Base-by-base conservation (phyloP, 2,329 filamentous ascomycete species). In the Bipolaris zeicola region DNA sequence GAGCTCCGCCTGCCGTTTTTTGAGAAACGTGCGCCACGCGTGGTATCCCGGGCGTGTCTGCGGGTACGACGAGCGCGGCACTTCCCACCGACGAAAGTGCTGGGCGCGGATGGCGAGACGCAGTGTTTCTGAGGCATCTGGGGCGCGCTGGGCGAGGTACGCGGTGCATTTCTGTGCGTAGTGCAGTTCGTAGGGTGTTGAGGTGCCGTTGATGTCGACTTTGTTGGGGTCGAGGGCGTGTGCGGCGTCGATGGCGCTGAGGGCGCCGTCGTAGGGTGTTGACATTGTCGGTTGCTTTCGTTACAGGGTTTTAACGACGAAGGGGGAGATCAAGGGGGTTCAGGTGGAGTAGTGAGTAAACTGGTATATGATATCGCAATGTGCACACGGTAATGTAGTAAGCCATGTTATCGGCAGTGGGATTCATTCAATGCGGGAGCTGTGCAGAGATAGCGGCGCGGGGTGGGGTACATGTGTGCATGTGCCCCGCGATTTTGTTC, bases 51-150 rank as follows among this genome's bases (percentile, higher is more conserved):
- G 72, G 63, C 88, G 87, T 1, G 88, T 93, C 80, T 86, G 86
- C 6, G 91, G 90, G 75, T 90, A 94, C 36, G 82, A 84, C 62
- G 81, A 79, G 46, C 91, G 87, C 0, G 91, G 90, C 1, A 94
- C 85, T 76, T 96, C 90, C 91, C 91, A 96, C 77, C 90, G 87
- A 50, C 88, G 85, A 68, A 96, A 90, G 76, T 96, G 92, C 75
- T 96, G 92, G 10, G 91, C 91, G 63, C 91, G 87, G 63, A 92
- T 89, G 16, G 92, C 92, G 44, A 95, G 81, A 60, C 86, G 86
- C 51, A 96, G 81, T 22, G 85, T 77, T 1, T 88, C 87, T 1
- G 88, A 86, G 1, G 91, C 87, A 26, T 80, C 65, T 0, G 90
- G 86, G 7, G 78, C 77, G 60, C 87, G 85, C 14, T 82, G 77